phyloP scores from a whole-genome alignment of 495 filamentous ascomycete genomes.

The Penicillium dipodomyicola region DNA sequence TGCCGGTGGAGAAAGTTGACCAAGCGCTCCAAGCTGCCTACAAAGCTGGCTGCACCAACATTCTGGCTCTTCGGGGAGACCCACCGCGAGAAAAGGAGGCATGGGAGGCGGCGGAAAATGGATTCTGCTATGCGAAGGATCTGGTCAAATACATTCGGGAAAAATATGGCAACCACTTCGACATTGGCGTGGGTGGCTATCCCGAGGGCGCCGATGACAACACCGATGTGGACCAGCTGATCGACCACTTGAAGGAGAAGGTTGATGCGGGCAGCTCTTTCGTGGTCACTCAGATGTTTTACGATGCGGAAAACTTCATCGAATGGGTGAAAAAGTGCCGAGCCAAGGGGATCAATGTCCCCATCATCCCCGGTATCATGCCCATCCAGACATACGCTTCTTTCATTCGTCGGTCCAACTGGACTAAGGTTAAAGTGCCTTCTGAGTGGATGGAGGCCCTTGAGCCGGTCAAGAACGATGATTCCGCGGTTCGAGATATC shows the following conservation, averaged over 20 bases:
- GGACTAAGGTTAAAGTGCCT: conserved; percentile 82
- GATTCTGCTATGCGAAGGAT: conserved; percentile 90
- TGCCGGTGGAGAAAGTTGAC: conserved; percentile 88
- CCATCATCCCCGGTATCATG: conserved; percentile 98
- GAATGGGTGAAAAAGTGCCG: conserved; percentile 84
- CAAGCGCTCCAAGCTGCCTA: conserved; percentile 85
- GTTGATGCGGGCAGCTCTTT: conserved; percentile 92
- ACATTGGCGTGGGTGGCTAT: conserved; percentile 97
- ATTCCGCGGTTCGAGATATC: conserved; percentile 85
- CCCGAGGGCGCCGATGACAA: conserved; percentile 96
- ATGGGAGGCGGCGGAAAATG: conserved; percentile 82
- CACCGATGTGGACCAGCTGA: conserved; percentile 73
- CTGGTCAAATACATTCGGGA: conserved; percentile 88
- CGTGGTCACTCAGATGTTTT: conserved; percentile 99
- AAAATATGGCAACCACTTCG: conserved; percentile 91
- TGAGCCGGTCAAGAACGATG: conserved; percentile 95
- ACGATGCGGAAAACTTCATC: conserved; percentile 93
- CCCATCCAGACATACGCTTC: conserved; percentile 93
- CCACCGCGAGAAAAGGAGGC: conserved; percentile 92
- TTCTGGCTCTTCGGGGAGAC: conserved; percentile 90
- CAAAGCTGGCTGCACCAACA: conserved; percentile 95
- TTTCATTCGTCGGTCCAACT: conserved; percentile 83
- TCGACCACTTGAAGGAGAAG: conserved; percentile 96
- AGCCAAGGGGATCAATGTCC: conserved; percentile 78
- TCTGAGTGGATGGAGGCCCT: conserved; percentile 74